phyloP scores from a whole-genome alignment of 192 early-diverging fungal species.

The Lunasporangiospora selenospora region DNA sequence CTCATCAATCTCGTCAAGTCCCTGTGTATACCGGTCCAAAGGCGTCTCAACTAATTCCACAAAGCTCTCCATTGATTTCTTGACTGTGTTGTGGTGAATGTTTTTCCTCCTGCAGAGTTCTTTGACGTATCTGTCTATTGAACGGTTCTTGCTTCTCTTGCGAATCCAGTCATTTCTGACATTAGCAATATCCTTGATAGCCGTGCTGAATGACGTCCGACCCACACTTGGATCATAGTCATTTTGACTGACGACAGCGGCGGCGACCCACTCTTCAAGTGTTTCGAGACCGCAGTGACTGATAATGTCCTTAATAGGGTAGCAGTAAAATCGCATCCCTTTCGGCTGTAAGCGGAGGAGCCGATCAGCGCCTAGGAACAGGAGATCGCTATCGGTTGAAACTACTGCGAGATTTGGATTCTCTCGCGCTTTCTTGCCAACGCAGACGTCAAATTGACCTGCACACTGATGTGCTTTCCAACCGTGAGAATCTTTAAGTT shows the following conservation, averaged over 20 bases:
- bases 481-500: slow-evolving; percentile 21
- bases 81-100: slow-evolving; percentile 1
- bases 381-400: slow-evolving; percentile 20
- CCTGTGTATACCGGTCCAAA: not conserved
- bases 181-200: slow-evolving; percentile 7
- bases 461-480: slow-evolving; percentile 18
- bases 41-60: slow-evolving; percentile 16
- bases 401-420: slow-evolving; percentile 16
- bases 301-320: slow-evolving; percentile 14
- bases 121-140: slow-evolving; percentile 9
- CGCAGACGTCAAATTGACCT: slow-evolving; percentile 25
- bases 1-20: slow-evolving; percentile 14
- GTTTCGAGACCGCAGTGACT: slow-evolving; percentile 16
- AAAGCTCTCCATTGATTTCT: slow-evolving; percentile 12
- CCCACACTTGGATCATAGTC: slow-evolving; percentile 24
- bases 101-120: slow-evolving; percentile 19
- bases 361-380: slow-evolving; percentile 23
- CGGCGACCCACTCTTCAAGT: slow-evolving; percentile 17
- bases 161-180: slow-evolving; percentile 5
- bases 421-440: slow-evolving; percentile 16
- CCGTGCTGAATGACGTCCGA: slow-evolving; percentile 15
- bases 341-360: slow-evolving; percentile 13
- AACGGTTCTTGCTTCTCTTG: slow-evolving; percentile 5
- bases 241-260: slow-evolving; percentile 18
- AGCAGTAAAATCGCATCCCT: slow-evolving; percentile 13